These are phyloP conservation scores for Phytopythium boreale DNA, from an alignment of 352 stramenopile species.

Conservation along the genomic window DNA sequence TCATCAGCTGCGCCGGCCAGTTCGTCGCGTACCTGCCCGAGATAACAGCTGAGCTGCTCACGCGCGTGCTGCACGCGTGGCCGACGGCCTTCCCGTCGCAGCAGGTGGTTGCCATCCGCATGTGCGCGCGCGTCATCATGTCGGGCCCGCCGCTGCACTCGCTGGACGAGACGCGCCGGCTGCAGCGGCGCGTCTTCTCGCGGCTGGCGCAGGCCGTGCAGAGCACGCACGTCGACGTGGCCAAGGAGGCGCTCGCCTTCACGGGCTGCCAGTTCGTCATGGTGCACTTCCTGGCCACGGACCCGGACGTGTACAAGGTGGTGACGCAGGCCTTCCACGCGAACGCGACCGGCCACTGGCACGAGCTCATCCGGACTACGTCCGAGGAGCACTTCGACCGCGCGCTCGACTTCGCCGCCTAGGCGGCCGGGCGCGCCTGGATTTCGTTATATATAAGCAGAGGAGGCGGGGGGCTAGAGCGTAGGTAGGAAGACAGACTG, in stretches of 20 bases:
- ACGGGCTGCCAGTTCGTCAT: conserved; percentile 79
- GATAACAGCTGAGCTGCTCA: conserved; percentile 45
- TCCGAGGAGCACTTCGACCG: conserved; percentile 75
- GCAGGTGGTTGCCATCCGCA: conserved; percentile 75
- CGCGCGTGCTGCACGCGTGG: conserved; percentile 58
- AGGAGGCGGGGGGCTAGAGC: neutral
- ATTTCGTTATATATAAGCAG: neutral
- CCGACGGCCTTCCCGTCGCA: conserved; percentile 61
- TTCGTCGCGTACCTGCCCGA: conserved; percentile 83
- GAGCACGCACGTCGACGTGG: conserved; percentile 64
- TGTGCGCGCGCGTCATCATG: conserved; percentile 83
- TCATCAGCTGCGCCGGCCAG: conserved; percentile 78
- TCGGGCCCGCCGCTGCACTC: conserved; percentile 62
- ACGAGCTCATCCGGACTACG: conserved; percentile 60
- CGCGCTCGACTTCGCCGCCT: conserved; percentile 67
- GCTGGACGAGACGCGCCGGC: conserved; percentile 24
- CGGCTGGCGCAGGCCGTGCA: conserved; percentile 54
- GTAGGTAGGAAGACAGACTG: conserved; percentile 1
- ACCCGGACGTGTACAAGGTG: conserved; percentile 59
- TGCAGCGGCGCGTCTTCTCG: conserved; percentile 56
- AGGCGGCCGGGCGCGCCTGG: neutral
- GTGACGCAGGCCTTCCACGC: conserved; percentile 63
- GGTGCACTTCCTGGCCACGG: conserved; percentile 66
- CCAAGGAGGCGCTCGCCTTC: conserved; percentile 81
- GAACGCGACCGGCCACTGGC: conserved; percentile 67